Evolutionary conservation across 176 grass and related monocot species (phyloP), one percentile per base, ranked within the genome.

Genomic region (Eleusine indica): DNA sequence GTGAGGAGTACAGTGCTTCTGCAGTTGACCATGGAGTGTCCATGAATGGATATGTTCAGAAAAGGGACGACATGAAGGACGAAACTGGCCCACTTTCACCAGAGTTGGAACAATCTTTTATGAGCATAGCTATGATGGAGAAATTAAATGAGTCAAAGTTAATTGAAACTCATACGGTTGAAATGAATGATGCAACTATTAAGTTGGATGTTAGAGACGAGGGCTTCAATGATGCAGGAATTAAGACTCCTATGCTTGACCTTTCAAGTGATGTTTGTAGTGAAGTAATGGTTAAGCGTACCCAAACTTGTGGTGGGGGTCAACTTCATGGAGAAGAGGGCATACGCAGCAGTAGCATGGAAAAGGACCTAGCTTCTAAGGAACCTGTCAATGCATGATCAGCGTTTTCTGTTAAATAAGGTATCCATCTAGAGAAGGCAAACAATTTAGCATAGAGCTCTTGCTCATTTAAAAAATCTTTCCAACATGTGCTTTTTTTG

Each of bases 291-390:
- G 68, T 56, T 66, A 83, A 86, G 68, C 66, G 79, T 62, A 70
- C 35, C 68, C 79, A 77, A 88, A 79, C n/a, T 79, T 88, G 72
- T 83, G 74, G 75, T 87, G 82, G 88, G 39, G 75, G 56, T 86
- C 82, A 89, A 80, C 77, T 70, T 81, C 65, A 42, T 71, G 72
- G 44, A 77, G 83, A 82, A 54, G 87, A 89, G 70, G 70, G 48
- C 62, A 35, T 86, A 80, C 48, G 43, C 67, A 83, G 58, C 77
- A 80, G 68, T 76, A 56, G 62, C 77, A 41, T 74, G 71, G 66
- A 83, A 69, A 76, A 84, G 69, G 79, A 80, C 79, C 32, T 72
- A 71, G 52, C 78, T 90, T 86, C 83, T 80, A 78, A 76, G 79
- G 62, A 84, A 56, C 75, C 71, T 79, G 66, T 76, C 77, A 79